phyloP scores from a whole-genome alignment of 805 yeast species.

The Sporopachydermia lactativora region DNA sequence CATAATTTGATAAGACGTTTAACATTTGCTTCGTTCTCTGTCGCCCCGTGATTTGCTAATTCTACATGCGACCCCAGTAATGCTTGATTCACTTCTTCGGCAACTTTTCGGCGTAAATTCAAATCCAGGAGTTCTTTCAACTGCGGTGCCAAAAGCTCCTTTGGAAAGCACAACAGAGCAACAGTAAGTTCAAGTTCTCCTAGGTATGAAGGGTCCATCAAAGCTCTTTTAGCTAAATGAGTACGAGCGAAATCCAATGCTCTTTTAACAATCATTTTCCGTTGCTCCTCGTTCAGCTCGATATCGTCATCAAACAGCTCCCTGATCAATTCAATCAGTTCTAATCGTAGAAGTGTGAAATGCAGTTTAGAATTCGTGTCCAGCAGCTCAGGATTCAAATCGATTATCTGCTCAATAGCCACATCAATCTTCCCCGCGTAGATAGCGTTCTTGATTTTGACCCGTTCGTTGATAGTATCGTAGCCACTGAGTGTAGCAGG shows the following conservation, averaged over 20 bases:
- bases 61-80: slow-evolving; percentile 32
- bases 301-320: slow-evolving; percentile 22
- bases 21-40: slow-evolving; percentile 22
- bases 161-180: slow-evolving; percentile 54
- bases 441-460: slow-evolving; percentile 36
- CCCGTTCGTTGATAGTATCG: slow-evolving; percentile 37
- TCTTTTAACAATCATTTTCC: slow-evolving; percentile 7
- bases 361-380: slow-evolving; percentile 53
- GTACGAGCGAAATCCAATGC: slow-evolving; percentile 22
- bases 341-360: slow-evolving; percentile 57
- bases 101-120: slow-evolving; percentile 48
- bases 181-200: slow-evolving; percentile 69
- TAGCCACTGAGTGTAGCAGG: slow-evolving; percentile 22
- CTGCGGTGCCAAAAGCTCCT: slow-evolving; percentile 21
- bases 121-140: slow-evolving; percentile 43
- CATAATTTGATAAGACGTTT: slow-evolving; percentile 45
- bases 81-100: slow-evolving; percentile 55
- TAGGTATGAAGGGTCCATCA: slow-evolving; percentile 42
- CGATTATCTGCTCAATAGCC: slow-evolving; percentile 43
- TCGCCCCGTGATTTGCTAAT: slow-evolving; percentile 6
- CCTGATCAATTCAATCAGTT: slow-evolving; percentile 70
- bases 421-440: slow-evolving; percentile 44
- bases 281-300: neutral
- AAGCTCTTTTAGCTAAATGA: slow-evolving; percentile 41
- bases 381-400: slow-evolving; percentile 46